Evolutionary conservation across 2,329 filamentous ascomycete species (phyloP).

Genomic region (Pochonia chlamydosporia): DNA sequence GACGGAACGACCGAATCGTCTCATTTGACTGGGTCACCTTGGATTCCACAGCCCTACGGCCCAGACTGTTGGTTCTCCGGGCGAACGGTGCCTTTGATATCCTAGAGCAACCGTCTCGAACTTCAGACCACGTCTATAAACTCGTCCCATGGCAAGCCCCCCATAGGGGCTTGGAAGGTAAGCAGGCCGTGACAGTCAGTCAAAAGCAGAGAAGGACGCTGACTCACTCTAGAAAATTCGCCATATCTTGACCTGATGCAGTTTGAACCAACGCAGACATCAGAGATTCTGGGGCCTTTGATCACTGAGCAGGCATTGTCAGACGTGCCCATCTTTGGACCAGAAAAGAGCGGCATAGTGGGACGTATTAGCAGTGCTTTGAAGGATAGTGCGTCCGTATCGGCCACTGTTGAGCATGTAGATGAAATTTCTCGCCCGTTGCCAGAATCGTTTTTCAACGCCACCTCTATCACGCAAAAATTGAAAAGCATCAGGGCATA

Average conservation of each 20-base stretch:
- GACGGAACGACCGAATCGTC: conserved; percentile 55
- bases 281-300: conserved; percentile 48
- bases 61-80: conserved; percentile 53
- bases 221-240: conserved; percentile 34
- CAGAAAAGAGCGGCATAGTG: conserved; percentile 37
- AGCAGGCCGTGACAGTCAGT: neutral
- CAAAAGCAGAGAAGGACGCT: conserved; percentile 6
- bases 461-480: conserved; percentile 41
- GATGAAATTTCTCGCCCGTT: conserved; percentile 28
- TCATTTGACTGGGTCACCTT: conserved; percentile 64
- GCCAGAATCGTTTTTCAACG: conserved; percentile 35
- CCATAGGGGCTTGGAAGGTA: conserved; percentile 51
- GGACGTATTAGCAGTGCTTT: conserved; percentile 36
- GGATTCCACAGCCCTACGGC: conserved; percentile 47
- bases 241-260: conserved; percentile 52
- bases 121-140: conserved; percentile 53
- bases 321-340: conserved; percentile 52
- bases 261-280: conserved; percentile 49
- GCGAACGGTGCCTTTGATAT: conserved; percentile 58
- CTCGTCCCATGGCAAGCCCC: conserved; percentile 56
- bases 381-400: conserved; percentile 25
- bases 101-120: conserved; percentile 53
- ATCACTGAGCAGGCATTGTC: conserved; percentile 48
- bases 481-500: conserved; percentile 39
- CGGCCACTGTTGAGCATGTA: conserved; percentile 29